Evolutionary conservation across 1,139 yeast species (phyloP).

Genomic region (Kurtzmaniella quercitrusa): DNA sequence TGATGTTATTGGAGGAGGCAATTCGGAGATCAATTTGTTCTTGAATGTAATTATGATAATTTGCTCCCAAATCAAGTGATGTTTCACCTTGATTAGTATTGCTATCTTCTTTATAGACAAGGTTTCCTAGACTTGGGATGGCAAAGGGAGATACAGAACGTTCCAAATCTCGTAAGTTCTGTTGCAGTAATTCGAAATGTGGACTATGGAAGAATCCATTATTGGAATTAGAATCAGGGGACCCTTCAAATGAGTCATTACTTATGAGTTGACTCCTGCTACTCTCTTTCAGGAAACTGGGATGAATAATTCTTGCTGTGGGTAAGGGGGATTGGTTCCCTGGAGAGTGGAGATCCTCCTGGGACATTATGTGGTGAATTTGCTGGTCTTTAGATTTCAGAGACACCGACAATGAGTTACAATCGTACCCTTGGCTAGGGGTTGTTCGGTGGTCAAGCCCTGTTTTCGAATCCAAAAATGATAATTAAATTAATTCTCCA

Average conservation of each 20-base stretch:
- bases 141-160: conserved; percentile 30
- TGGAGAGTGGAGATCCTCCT: background rate
- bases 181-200: conserved; percentile 19
- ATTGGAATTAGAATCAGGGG: background rate
- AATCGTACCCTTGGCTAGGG: background rate
- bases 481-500: background rate
- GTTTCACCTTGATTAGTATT: background rate
- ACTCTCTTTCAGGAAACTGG: conserved; percentile 1
- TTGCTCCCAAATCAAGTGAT: conserved; percentile 5
- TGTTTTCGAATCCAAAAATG: background rate
- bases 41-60: conserved; percentile 20
- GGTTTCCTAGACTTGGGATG: conserved; percentile 4
- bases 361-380: background rate
- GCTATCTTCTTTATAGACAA: background rate
- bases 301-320: background rate
- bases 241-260: background rate
- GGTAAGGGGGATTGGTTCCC: background rate
- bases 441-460: background rate
- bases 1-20: conserved; percentile 68
- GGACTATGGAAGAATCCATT: conserved; percentile 19
- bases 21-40: conserved; percentile 44
- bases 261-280: background rate
- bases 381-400: background rate
- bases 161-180: conserved; percentile 20
- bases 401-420: background rate